phyloP scores from a whole-genome alignment of 768 basidiomycete species.

The Tricholoma flavovirens region DNA sequence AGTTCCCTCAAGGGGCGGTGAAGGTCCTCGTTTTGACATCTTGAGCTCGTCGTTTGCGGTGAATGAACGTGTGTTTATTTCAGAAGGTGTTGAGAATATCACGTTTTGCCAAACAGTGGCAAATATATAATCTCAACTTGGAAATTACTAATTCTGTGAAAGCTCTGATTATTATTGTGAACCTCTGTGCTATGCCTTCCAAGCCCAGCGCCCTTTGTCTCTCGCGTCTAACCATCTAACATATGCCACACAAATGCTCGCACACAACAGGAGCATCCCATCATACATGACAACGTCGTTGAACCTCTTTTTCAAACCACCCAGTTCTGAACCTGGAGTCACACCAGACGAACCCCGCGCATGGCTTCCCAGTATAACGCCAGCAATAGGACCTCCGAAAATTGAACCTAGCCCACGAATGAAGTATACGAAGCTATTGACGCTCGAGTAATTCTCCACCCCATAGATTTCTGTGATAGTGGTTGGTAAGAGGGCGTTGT shows the following conservation, averaged over 20 bases:
- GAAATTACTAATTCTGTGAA: too few species aligned
- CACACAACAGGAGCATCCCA: not conserved
- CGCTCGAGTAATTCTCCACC: too few species aligned
- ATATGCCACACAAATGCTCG: not conserved
- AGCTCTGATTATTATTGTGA: too few species aligned
- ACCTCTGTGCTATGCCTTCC: not conserved
- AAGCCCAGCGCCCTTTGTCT: not conserved
- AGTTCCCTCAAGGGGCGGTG: conserved; percentile 49
- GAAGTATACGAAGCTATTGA: too few species aligned
- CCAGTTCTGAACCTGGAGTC: too few species aligned
- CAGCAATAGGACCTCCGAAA: too few species aligned
- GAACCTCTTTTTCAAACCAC: not conserved
- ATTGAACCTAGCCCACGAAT: too few species aligned
- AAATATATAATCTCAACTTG: conserved; percentile 6
- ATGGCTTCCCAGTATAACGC: too few species aligned
- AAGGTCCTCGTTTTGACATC: conserved; percentile 72
- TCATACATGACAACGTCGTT: not conserved
- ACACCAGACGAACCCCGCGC: too few species aligned
- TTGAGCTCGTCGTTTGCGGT: conserved; percentile 9
- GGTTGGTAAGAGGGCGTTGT: too few species aligned
- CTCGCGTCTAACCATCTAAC: not conserved
- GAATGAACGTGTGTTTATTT: not conserved
- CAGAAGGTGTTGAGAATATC: not conserved
- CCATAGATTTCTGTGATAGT: too few species aligned
- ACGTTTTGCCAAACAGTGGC: conserved; percentile 5